phyloP scores from a whole-genome alignment of 108 stramenopile genomes.

The Cyclotella sp. region DNA sequence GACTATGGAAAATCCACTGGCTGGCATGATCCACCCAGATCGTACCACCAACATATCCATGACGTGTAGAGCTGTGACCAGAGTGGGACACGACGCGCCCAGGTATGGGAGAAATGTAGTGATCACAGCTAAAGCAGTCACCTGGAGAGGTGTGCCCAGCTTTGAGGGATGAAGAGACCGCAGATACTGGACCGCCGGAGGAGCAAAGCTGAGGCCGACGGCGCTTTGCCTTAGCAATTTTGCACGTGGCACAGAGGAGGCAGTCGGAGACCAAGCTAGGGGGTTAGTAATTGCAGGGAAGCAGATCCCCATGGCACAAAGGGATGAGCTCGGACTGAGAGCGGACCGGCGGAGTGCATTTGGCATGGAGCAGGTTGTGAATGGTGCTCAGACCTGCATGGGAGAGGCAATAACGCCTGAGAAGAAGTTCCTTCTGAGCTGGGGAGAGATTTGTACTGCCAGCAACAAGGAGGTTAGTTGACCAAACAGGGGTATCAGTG shows the following conservation, averaged over 20 bases:
- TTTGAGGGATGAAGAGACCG: neutral
- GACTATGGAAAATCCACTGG: neutral
- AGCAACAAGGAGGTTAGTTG: neutral
- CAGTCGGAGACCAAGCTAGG: too few species aligned
- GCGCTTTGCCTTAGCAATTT: neutral
- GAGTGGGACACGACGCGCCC: conserved; percentile 16
- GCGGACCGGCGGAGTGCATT: neutral
- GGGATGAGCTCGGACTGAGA: neutral
- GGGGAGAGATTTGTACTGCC: neutral
- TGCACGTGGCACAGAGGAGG: neutral
- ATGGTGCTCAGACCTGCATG: neutral
- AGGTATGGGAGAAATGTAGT: conserved; percentile 32
- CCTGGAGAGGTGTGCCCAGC: conserved; percentile 25
- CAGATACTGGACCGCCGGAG: neutral
- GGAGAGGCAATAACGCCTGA: neutral
- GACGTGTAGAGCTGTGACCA: conserved; percentile 17
- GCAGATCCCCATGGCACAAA: neutral
- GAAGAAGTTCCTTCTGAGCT: neutral
- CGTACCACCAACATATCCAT: neutral
- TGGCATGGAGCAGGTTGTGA: neutral
- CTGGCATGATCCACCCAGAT: neutral
- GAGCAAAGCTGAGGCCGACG: neutral
- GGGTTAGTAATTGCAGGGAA: too few species aligned
- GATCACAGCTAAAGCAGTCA: conserved; percentile 41
- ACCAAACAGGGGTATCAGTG: neutral